Evolutionary conservation across 352 stramenopile genomes (phyloP).

Genomic region (Peronosclerospora sorghi): DNA sequence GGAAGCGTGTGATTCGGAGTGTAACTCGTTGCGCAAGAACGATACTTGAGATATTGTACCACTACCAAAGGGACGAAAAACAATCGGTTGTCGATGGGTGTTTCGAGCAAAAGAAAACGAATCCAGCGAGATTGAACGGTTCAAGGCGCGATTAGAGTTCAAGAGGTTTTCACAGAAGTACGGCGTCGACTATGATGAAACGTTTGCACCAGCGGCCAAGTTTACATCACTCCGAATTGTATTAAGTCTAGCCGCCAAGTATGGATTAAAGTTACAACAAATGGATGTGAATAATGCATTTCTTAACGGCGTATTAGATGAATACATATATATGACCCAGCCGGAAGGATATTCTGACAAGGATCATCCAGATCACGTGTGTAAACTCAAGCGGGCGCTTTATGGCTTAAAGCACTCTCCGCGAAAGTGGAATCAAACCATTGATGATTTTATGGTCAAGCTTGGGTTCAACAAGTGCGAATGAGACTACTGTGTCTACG

Average conservation of each 20-base stretch:
- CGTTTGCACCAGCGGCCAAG: background rate
- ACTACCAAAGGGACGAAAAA: background rate
- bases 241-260: background rate
- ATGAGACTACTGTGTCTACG: background rate
- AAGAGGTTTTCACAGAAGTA: background rate
- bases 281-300: background rate
- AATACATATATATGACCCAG: background rate
- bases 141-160: background rate
- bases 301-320: background rate
- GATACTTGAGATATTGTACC: no score
- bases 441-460: background rate
- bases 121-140: no score
- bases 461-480: background rate
- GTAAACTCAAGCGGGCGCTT: background rate
- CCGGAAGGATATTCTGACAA: background rate
- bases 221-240: background rate
- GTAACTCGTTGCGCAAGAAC: background rate
- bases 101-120: no score
- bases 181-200: no score
- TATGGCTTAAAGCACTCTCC: background rate
- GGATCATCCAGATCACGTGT: background rate
- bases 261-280: background rate
- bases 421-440: background rate
- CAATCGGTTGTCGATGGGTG: background rate
- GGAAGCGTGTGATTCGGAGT: constrained; percentile 1